Conservation (phyloP, 208 protist species). For the Leishmania gerbilli region DNA sequence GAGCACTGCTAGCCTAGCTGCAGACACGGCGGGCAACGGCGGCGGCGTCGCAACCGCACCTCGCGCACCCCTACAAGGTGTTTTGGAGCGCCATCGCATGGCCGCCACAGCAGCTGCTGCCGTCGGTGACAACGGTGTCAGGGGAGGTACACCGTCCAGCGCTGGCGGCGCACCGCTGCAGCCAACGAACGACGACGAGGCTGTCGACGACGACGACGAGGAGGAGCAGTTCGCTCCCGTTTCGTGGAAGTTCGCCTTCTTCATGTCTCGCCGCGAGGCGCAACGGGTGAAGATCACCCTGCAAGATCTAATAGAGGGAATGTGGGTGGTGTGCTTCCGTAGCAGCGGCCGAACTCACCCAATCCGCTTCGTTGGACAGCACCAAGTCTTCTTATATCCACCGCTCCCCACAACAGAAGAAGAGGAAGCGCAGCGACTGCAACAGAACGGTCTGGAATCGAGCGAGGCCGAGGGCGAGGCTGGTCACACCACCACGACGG, state of each 20-base stretch:
- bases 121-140: too few species aligned
- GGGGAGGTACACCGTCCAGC: not conserved
- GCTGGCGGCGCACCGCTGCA: slow-evolving; percentile 1
- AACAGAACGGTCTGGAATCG: not conserved
- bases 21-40: not conserved
- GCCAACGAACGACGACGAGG: slow-evolving; percentile 16
- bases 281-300: slow-evolving; percentile 41
- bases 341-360: slow-evolving; percentile 56
- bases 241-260: slow-evolving; percentile 91
- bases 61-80: not conserved
- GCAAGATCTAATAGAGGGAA: slow-evolving; percentile 62
- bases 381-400: slow-evolving; percentile 45
- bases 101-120: not conserved
- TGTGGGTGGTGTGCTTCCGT: slow-evolving; percentile 70
- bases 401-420: slow-evolving; percentile 32
- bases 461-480: not conserved
- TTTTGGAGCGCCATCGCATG: not conserved
- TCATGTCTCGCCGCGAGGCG: slow-evolving; percentile 78
- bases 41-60: not conserved
- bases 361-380: slow-evolving; percentile 40
- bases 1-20: not conserved
- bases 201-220: slow-evolving; percentile 28
- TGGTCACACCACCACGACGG: not conserved
- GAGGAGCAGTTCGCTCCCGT: slow-evolving; percentile 45
- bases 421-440: slow-evolving; percentile 10